phyloP scores from a whole-genome alignment of 768 basidiomycete genomes.

The Phlebiopsis gigantea region DNA sequence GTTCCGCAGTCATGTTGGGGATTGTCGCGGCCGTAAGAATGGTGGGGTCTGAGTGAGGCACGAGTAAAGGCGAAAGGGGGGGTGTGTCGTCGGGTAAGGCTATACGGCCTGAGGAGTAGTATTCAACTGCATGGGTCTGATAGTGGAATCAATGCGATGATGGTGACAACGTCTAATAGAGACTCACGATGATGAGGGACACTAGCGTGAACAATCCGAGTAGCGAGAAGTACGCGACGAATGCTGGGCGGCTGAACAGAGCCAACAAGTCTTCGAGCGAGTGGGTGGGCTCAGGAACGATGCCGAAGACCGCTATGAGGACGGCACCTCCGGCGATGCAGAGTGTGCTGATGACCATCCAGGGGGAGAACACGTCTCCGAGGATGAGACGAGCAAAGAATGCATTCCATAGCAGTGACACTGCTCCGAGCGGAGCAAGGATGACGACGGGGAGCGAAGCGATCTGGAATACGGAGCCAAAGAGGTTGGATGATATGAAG shows the following conservation, averaged over 20 bases:
- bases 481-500: conserved; percentile 83
- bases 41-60: conserved; percentile 30
- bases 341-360: conserved; percentile 82
- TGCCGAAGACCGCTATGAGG: conserved; percentile 87
- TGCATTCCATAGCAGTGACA: conserved; percentile 92
- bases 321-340: conserved; percentile 87
- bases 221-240: conserved; percentile 76
- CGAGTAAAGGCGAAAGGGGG: conserved; percentile 32
- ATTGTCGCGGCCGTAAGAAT: conserved; percentile 30
- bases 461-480: conserved; percentile 88
- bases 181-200: conserved; percentile 59
- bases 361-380: conserved; percentile 79
- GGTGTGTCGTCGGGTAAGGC: conserved; percentile 26
- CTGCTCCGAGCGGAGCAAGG: conserved; percentile 88
- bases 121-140: conserved; percentile 74
- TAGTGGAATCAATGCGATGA: neutral
- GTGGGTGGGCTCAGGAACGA: conserved; percentile 83
- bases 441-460: conserved; percentile 93
- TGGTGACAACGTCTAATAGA: neutral
- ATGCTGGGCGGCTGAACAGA: conserved; percentile 71
- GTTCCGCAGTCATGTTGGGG: conserved; percentile 17
- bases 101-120: conserved; percentile 42
- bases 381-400: conserved; percentile 82
- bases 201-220: conserved; percentile 55
- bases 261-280: conserved; percentile 78